Conservation (phyloP, 495 filamentous ascomycete genomes). For the Viridothelium virens region DNA sequence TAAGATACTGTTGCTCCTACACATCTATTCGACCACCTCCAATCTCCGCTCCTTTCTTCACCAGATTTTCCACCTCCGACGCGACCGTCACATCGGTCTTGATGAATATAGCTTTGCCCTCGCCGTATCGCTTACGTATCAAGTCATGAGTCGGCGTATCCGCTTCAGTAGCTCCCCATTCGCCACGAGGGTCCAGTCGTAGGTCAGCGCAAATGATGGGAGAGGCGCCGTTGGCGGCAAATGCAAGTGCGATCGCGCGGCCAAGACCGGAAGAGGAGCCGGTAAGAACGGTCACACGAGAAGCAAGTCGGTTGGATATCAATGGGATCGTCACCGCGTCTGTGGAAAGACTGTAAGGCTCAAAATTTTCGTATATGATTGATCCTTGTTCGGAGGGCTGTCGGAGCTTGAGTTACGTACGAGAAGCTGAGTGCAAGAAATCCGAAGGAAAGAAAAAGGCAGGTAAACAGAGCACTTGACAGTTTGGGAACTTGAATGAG, state of each 20-base stretch:
- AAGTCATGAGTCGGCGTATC: slow-evolving; percentile 23
- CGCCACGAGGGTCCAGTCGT: slow-evolving; percentile 9
- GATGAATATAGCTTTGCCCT: slow-evolving; percentile 36
- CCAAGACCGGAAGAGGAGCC: slow-evolving; percentile 32
- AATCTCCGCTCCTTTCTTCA: slow-evolving; percentile 33
- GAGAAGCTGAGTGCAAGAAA: no score
- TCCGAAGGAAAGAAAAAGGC: no score
- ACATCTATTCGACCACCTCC: slow-evolving; percentile 41
- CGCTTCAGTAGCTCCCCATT: slow-evolving; percentile 9
- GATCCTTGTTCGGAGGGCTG: no score
- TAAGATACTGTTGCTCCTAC: not conserved
- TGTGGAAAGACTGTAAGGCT: not conserved
- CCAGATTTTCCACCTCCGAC: slow-evolving; percentile 37
- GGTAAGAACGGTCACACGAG: slow-evolving; percentile 32
- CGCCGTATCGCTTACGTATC: slow-evolving; percentile 31
- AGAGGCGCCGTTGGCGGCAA: slow-evolving; percentile 29
- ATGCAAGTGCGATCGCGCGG: slow-evolving; percentile 27
- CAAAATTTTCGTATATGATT: no score
- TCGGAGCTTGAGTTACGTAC: no score
- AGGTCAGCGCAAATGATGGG: slow-evolving; percentile 30
- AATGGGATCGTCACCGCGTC: not conserved
- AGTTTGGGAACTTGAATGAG: no score
- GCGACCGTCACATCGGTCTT: slow-evolving; percentile 33
- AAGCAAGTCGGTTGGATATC: slow-evolving; percentile 17
- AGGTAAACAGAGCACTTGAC: no score